These are phyloP conservation scores for Alternaria tenuissima DNA, from an alignment of 2,329 filamentous ascomycete genomes.

Conservation along the genomic window DNA sequence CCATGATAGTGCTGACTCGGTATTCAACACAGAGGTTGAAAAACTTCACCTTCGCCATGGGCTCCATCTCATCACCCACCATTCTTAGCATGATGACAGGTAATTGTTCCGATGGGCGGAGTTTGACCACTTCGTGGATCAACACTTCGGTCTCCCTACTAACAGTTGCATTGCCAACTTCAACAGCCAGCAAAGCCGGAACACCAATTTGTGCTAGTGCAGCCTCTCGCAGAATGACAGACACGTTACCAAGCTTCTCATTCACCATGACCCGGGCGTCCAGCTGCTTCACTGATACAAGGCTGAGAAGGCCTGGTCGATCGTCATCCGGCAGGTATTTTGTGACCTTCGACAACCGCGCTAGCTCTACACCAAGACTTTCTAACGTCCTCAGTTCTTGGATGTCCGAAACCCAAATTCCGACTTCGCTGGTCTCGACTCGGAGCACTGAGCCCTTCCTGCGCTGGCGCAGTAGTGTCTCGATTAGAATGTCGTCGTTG, in stretches of 20 bases:
- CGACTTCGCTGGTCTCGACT: slow-evolving; percentile 70
- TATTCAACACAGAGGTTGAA: slow-evolving; percentile 90
- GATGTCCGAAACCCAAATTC: slow-evolving; percentile 68
- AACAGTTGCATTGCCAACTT: slow-evolving; percentile 69
- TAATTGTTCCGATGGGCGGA: slow-evolving; percentile 51
- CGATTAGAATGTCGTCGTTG: slow-evolving; percentile 93
- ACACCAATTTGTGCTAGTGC: slow-evolving; percentile 72
- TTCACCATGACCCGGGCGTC: slow-evolving; percentile 70
- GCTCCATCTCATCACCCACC: slow-evolving; percentile 93
- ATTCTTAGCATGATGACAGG: slow-evolving; percentile 86
- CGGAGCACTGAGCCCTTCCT: slow-evolving; percentile 85
- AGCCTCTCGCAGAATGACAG: slow-evolving; percentile 38
- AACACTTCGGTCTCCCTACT: slow-evolving; percentile 76
- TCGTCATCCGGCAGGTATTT: slow-evolving; percentile 98
- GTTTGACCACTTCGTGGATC: slow-evolving; percentile 66
- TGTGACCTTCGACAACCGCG: slow-evolving; percentile 83
- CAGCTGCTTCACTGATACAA: slow-evolving; percentile 72
- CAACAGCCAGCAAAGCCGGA: slow-evolving; percentile 82
- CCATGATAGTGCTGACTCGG: slow-evolving; percentile 82
- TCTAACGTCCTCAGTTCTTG: slow-evolving; percentile 73
- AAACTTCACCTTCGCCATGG: slow-evolving; percentile 85
- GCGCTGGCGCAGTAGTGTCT: slow-evolving; percentile 86
- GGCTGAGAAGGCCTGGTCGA: slow-evolving; percentile 82
- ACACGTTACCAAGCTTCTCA: slow-evolving; percentile 70
- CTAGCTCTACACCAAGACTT: slow-evolving; percentile 77